phyloP scores from a whole-genome alignment of 2,329 filamentous ascomycete genomes.

The Xylaria sp. region DNA sequence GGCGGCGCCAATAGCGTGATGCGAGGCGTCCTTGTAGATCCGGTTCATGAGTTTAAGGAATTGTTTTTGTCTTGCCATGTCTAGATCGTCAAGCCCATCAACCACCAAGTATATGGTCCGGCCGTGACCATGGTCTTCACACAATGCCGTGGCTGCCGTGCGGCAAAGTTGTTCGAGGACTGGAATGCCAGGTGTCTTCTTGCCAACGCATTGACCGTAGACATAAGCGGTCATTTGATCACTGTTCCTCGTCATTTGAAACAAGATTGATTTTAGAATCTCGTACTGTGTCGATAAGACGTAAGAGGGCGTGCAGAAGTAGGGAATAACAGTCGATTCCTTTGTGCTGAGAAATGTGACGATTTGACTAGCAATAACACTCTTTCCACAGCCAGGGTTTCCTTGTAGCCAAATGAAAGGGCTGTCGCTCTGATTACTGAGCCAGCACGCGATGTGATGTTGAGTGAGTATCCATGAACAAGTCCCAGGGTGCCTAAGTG shows the following conservation, averaged over 20 bases:
- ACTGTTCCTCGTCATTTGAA: slow-evolving; percentile 21
- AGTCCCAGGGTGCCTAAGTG: slow-evolving; percentile 47
- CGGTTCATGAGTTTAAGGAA: too few species aligned
- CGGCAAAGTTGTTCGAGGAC: too few species aligned
- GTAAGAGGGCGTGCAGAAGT: slow-evolving; percentile 53
- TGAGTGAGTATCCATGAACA: slow-evolving; percentile 52
- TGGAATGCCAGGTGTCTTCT: slow-evolving; percentile 1
- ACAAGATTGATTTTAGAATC: slow-evolving; percentile 18
- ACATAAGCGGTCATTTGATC: slow-evolving; percentile 17
- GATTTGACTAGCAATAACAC: slow-evolving; percentile 43
- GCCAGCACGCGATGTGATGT: slow-evolving; percentile 12
- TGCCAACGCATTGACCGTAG: slow-evolving; percentile 12
- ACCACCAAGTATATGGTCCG: too few species aligned
- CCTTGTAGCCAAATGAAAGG: slow-evolving; percentile 50
- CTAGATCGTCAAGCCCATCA: too few species aligned
- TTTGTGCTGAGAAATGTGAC: too few species aligned
- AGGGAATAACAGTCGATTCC: slow-evolving; percentile 42
- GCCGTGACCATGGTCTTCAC: too few species aligned
- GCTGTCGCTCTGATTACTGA: slow-evolving; percentile 7
- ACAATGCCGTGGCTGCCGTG: too few species aligned
- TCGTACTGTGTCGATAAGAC: slow-evolving; percentile 48
- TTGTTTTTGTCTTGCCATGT: too few species aligned
- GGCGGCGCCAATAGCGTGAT: too few species aligned
- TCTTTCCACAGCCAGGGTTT: slow-evolving; percentile 53
- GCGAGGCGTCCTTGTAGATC: too few species aligned